Evolutionary conservation across 768 basidiomycete genomes (phyloP), one percentile per base, ranked within the genome.

Genomic region (Russula sp.): DNA sequence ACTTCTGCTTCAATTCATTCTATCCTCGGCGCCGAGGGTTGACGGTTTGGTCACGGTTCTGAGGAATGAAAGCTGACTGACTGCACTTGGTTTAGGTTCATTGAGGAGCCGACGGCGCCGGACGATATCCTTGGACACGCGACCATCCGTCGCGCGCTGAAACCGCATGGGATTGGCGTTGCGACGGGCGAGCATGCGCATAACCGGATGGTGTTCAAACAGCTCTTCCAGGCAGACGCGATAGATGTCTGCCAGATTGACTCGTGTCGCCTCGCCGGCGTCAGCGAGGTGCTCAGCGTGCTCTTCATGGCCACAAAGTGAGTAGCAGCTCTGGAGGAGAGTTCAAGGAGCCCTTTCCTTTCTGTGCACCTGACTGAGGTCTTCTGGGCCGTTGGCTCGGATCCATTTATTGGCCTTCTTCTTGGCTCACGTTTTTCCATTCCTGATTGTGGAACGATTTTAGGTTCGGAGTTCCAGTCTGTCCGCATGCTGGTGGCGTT

Each of bases 191-290:
- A 97, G 77, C 94, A 96, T 70, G 93, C 91, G 1, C 93, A 97
- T 74, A 96, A 96, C 75, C 83, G 90, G 56, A 92, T 95, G 82
- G 82, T 90, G n/a, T 96, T 96, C 83, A 96, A 96, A 77, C 95
- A 96, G 73, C 80, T 97, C 8, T 80, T 98, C 14, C 92, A 94
- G 70, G 86, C 86, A 0, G 86, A 92, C 32, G 94, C 95, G 5
- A 93, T 98, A 72, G 95, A 98, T 70, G 95, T 97, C 30, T 88
- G 85, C 68, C 95, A 98, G 73, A 94, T 98, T 71, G 95, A 98
- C 76, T 91, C 92, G 24, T 97, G 95, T 76, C 85, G 95, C 55
- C 79, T 97, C 24, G 94, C 91, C 5, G 95, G 95, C 56, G 93
- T 98, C 34, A 94, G 88, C 71, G 94, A 96, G 78, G 89, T 96